phyloP scores from a whole-genome alignment of 2,329 filamentous ascomycete genomes.

The Escovopsis sp. region DNA sequence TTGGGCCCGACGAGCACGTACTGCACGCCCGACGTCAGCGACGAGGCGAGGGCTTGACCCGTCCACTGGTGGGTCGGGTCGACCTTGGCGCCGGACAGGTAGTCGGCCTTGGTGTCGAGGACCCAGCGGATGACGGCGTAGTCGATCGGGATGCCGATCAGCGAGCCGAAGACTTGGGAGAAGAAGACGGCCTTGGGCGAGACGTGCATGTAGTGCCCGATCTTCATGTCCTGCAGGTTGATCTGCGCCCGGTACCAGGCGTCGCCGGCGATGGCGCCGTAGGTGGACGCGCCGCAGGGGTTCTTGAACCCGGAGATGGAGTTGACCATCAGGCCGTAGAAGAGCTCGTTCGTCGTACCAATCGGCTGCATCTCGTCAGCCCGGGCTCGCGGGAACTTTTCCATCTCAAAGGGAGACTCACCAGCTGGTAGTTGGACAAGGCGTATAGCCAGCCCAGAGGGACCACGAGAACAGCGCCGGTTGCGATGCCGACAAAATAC shows the following conservation, averaged over 20 bases:
- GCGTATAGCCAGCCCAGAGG: constrained; percentile 46
- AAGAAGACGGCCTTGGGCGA: constrained; percentile 45
- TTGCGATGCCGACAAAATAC: constrained; percentile 40
- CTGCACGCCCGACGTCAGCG: constrained; percentile 41
- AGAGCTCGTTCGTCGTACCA: constrained; percentile 43
- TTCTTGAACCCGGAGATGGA: constrained; percentile 35
- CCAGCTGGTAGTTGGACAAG: constrained; percentile 37
- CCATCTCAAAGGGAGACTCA: background rate
- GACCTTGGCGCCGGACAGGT: constrained; percentile 31
- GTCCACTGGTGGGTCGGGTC: constrained; percentile 49
- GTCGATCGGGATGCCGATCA: constrained; percentile 45
- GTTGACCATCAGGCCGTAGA: constrained; percentile 46
- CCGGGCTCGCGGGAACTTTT: background rate
- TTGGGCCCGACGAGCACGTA: constrained; percentile 42
- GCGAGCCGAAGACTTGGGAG: constrained; percentile 43
- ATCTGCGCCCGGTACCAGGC: constrained; percentile 45
- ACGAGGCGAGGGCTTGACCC: constrained; percentile 35
- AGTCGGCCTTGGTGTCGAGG: constrained; percentile 39
- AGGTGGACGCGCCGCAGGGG: constrained; percentile 41
- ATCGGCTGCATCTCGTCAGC: constrained; percentile 20
- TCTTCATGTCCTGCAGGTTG: constrained; percentile 48
- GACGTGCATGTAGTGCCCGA: constrained; percentile 50
- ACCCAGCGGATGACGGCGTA: constrained; percentile 48
- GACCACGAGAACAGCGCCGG: constrained; percentile 39
- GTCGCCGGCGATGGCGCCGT: constrained; percentile 44